Evolutionary conservation across 2,329 filamentous ascomycete species (phyloP).

Genomic region (Pseudogymnoascus sp.): DNA sequence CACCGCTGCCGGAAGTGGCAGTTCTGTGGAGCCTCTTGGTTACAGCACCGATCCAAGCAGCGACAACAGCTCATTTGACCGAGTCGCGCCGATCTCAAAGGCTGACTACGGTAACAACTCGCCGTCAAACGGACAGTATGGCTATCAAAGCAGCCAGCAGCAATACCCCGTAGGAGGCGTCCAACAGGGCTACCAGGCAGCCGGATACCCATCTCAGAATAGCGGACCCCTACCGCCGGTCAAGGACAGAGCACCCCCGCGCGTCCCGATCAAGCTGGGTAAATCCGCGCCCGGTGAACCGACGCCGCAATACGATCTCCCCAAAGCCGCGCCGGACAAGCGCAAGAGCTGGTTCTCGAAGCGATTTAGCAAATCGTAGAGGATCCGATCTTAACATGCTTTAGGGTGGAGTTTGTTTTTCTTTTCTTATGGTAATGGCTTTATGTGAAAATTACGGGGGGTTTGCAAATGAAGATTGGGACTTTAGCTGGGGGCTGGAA

Average conservation of each 20-base stretch:
- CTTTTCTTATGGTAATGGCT: background rate
- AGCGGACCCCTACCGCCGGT: slow-evolving; percentile 24
- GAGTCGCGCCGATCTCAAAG: slow-evolving; percentile 52
- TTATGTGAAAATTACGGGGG: background rate
- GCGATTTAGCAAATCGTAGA: slow-evolving; percentile 63
- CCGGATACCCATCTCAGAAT: slow-evolving; percentile 22
- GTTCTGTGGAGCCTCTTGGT: slow-evolving; percentile 65
- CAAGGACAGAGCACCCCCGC: slow-evolving; percentile 20
- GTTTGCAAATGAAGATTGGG: background rate
- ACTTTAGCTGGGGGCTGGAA: background rate
- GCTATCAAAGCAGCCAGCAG: slow-evolving; percentile 20
- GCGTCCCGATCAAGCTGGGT: slow-evolving; percentile 29
- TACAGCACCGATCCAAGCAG: slow-evolving; percentile 84
- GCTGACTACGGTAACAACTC: slow-evolving; percentile 51
- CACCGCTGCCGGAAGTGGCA: slow-evolving; percentile 67
- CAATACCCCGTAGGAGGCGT: slow-evolving; percentile 17
- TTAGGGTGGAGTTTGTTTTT: background rate
- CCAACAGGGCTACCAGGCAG: background rate
- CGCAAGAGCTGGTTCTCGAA: slow-evolving; percentile 85
- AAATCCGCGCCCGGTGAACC: slow-evolving; percentile 9
- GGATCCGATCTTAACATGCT: slow-evolving; percentile 20
- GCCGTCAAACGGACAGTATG: slow-evolving; percentile 21
- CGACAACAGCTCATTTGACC: slow-evolving; percentile 86
- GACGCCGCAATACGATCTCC: slow-evolving; percentile 14
- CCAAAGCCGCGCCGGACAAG: slow-evolving; percentile 50